phyloP scores from a whole-genome alignment of 257 asterid genomes.

The Striga asiatica region DNA sequence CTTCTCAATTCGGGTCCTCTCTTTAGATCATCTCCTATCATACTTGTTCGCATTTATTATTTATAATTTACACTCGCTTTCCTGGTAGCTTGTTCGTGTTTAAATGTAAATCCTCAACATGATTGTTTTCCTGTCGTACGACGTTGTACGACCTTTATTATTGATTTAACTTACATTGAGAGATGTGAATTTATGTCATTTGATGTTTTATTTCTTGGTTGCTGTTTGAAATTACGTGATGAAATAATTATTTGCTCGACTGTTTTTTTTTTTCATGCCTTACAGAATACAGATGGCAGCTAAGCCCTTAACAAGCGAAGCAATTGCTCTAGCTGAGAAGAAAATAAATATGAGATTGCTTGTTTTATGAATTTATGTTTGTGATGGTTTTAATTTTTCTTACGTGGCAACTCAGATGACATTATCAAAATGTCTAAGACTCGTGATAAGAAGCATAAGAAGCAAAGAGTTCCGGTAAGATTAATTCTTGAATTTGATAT shows the following conservation, averaged over 20 bases:
- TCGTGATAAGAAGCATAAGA: conserved; percentile 36
- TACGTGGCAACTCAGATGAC: conserved; percentile 47
- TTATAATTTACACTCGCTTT: no score
- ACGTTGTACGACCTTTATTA: not conserved
- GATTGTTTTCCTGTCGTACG: not conserved
- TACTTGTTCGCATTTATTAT: not conserved
- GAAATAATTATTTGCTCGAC: not conserved
- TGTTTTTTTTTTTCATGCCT: conserved; percentile 11
- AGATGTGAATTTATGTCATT: not conserved
- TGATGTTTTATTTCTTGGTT: not conserved
- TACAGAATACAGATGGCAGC: conserved; percentile 93
- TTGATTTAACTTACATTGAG: no score
- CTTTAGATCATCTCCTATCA: not conserved
- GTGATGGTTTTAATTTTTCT: not conserved
- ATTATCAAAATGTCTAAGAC: conserved; percentile 78
- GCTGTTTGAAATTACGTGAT: not conserved
- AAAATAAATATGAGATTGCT: conserved; percentile 77
- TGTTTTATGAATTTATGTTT: not conserved
- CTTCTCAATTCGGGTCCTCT: not conserved
- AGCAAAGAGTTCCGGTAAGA: conserved; percentile 61
- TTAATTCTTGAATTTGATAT: not conserved
- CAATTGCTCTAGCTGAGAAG: conserved; percentile 88
- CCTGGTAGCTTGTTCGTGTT: no score
- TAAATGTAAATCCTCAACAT: not conserved
- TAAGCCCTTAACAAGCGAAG: conserved; percentile 49